Evolutionary conservation across 305 asterid species (phyloP).

Genomic region (Fraxinus baroniana): DNA sequence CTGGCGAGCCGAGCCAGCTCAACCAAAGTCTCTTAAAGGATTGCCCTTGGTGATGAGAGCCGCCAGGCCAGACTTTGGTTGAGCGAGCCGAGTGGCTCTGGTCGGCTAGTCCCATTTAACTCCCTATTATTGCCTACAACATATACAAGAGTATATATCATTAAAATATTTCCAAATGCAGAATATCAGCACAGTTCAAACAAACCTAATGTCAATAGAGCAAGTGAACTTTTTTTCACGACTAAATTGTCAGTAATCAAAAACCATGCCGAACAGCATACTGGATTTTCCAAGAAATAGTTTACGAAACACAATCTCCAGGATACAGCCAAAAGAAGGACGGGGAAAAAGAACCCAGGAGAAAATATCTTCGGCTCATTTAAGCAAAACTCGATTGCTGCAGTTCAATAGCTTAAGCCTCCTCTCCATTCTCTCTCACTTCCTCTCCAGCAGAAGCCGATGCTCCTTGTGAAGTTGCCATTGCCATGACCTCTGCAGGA

Average conservation of each 20-base stretch:
- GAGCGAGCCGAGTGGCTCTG: too few relatives aligned
- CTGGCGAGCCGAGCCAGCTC: not conserved
- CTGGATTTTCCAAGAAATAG: slow-evolving; percentile 6
- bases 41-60: not conserved
- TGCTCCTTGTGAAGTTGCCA: slow-evolving; percentile 30
- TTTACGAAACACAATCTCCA: not conserved
- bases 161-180: not conserved
- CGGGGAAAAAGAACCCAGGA: not conserved
- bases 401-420: slow-evolving; percentile 21
- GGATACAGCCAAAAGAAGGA: slow-evolving; percentile 8
- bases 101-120: too few relatives aligned
- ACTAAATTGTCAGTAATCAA: not conserved
- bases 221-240: not conserved
- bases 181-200: not conserved
- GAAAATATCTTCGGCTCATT: not conserved
- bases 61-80: too few relatives aligned
- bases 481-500: slow-evolving; percentile 82
- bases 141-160: not conserved
- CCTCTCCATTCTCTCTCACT: slow-evolving; percentile 33
- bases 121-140: not conserved
- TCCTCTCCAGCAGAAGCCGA: slow-evolving; percentile 36
- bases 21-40: not conserved
- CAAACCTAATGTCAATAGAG: slow-evolving; percentile 6
- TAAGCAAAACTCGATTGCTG: not conserved
- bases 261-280: slow-evolving; percentile 6